phyloP scores from a whole-genome alignment of 2,329 filamentous ascomycete genomes.

The Phialocephala subalpina region DNA sequence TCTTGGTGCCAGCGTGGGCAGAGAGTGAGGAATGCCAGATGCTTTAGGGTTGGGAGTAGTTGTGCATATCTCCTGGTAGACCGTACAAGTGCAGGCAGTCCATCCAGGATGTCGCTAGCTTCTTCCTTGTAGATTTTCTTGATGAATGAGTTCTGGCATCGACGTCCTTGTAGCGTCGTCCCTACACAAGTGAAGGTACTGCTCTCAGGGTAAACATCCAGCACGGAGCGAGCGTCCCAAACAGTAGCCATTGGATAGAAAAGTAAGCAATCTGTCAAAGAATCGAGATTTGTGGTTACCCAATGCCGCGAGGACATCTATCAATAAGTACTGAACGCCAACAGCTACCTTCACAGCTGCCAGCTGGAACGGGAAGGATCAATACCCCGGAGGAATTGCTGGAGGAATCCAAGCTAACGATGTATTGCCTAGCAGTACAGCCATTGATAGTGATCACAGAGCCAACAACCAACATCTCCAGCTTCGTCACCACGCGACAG shows the following conservation, averaged over 20 bases:
- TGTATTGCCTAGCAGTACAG: background rate
- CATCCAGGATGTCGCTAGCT: background rate
- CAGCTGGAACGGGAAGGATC: background rate
- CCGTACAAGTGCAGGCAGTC: background rate
- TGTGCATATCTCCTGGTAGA: background rate
- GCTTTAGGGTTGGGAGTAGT: background rate
- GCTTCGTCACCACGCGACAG: background rate
- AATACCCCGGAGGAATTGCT: background rate
- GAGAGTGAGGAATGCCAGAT: background rate
- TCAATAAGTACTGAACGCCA: background rate
- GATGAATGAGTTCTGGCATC: background rate
- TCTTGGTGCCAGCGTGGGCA: background rate
- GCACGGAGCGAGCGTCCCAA: background rate
- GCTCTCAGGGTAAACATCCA: background rate
- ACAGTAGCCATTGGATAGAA: background rate
- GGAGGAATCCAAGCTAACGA: background rate
- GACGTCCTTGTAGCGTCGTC: background rate
- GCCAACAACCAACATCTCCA: conserved; percentile 8
- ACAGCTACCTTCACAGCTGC: background rate
- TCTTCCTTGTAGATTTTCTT: background rate
- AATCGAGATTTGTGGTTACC: background rate
- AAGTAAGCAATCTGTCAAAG: no score
- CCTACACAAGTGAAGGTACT: background rate
- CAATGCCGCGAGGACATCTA: background rate
- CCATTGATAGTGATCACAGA: conserved; percentile 2